Evolutionary conservation across 2,329 filamentous ascomycete genomes (phyloP), one percentile per base, ranked within the genome.

Genomic region (Parascedosporium putredinis): DNA sequence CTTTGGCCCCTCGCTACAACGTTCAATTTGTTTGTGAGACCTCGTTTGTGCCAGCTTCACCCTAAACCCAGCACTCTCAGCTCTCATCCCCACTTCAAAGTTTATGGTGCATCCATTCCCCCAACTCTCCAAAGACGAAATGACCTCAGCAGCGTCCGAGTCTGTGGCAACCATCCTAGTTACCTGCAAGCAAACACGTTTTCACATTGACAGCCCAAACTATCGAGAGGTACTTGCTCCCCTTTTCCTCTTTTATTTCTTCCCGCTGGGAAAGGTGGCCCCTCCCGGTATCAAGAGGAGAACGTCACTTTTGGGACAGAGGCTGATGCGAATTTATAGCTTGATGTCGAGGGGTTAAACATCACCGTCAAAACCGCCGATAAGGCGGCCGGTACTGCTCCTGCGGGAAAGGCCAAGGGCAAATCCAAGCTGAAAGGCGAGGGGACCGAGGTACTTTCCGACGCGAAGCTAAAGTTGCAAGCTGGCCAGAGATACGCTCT

Each of bases 401-500:
- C n/a, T n/a, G n/a, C n/a, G n/a, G n/a, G n/a, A 49, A 71, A 75
- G 54, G 61, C 64, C 49, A 81, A 80, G 60, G 67, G 67, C 24
- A 83, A 77, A 58, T 63, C 58, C 53, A 74, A 59, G 62, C 70
- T 57, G 31, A 71, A 61, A 42, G 54, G 59, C 9, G 68, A 72
- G 3, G 74, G 74, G 8, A 65, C 73, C n/a, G 87, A 93, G 61
- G 76, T 94, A 5, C 70, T 94, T 3, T 71, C 71, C 8, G 79
- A 84, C 61, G 84, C 84, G 1, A 81, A 81, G 51, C 66, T 94
- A 31, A 78, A 81, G 22, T 67, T 94, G 3, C 86, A 91, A 55
- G 78, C 81, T 46, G 83, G 85, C 0, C 73, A 81, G 43, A 75
- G 85, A 53, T 94, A 94, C 70, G 87, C 86, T 0, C 70, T 94